phyloP scores from a whole-genome alignment of 495 filamentous ascomycete species.

The Hypoxylon subgilvum region DNA sequence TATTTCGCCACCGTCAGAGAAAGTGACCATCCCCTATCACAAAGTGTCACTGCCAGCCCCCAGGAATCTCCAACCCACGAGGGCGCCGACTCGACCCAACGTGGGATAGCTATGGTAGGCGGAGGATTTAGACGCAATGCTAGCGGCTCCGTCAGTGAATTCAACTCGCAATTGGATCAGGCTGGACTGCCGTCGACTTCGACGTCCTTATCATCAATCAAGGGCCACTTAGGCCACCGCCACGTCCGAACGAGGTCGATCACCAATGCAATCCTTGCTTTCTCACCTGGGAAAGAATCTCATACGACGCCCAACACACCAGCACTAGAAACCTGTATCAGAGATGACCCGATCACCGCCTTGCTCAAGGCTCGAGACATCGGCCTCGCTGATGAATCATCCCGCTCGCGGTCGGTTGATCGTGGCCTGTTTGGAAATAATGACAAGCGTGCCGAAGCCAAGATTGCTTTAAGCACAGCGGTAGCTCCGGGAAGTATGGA shows the following conservation, averaged over 20 bases:
- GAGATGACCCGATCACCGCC: constrained; percentile 46
- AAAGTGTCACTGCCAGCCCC: constrained; percentile 79
- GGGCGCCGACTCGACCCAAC: constrained; percentile 44
- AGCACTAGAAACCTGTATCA: constrained; percentile 50
- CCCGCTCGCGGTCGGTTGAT: constrained; percentile 63
- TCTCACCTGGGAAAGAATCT: constrained; percentile 46
- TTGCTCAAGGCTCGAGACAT: constrained; percentile 56
- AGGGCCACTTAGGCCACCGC: constrained; percentile 31
- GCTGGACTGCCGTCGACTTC: constrained; percentile 66
- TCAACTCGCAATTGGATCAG: constrained; percentile 46
- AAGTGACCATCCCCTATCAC: constrained; percentile 79
- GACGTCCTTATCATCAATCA: constrained; percentile 35
- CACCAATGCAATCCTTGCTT: constrained; percentile 61
- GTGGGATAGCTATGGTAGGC: constrained; percentile 50
- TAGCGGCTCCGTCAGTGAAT: constrained; percentile 46
- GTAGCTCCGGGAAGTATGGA: constrained; percentile 69
- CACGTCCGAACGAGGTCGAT: constrained; percentile 53
- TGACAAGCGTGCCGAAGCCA: constrained; percentile 70
- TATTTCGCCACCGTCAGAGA: constrained; percentile 61
- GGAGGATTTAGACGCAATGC: constrained; percentile 47
- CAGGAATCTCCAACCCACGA: constrained; percentile 53
- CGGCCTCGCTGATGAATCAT: constrained; percentile 51
- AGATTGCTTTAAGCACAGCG: constrained; percentile 65
- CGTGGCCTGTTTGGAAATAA: constrained; percentile 57
- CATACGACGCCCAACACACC: constrained; percentile 55